Evolutionary conservation across 1,284 basidiomycete genomes (phyloP).

Genomic region (Naganishia albida): DNA sequence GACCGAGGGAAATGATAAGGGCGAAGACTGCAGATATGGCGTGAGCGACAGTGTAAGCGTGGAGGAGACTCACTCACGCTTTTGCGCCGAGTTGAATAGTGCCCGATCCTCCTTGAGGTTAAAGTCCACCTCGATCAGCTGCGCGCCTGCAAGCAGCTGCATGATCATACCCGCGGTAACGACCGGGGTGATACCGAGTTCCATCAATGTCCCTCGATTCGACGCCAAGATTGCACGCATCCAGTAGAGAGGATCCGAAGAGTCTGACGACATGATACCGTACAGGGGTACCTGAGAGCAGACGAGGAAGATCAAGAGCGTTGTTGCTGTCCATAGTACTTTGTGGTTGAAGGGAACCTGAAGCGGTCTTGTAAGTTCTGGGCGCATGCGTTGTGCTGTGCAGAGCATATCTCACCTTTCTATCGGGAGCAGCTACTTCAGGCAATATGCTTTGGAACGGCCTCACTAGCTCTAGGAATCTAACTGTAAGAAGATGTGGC

Average conservation of each 20-base stretch:
- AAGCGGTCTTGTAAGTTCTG: background rate
- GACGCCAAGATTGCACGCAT: conserved; percentile 98
- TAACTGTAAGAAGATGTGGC: conserved; percentile 60
- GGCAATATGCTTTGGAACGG: conserved; percentile 91
- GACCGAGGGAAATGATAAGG: conserved; percentile 92
- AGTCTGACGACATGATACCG: conserved; percentile 97
- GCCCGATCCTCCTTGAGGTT: conserved; percentile 95
- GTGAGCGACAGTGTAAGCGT: conserved; percentile 2
- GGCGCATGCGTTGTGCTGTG: background rate
- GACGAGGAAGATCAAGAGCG: conserved; percentile 94
- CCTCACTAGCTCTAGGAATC: conserved; percentile 92
- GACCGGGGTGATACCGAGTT: conserved; percentile 96
- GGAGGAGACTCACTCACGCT: conserved; percentile 63
- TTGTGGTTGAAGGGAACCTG: conserved; percentile 95
- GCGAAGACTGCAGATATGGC: conserved; percentile 72
- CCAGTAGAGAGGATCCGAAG: conserved; percentile 98
- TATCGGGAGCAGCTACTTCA: conserved; percentile 92
- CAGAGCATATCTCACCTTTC: conserved; percentile 64
- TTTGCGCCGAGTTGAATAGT: conserved; percentile 94
- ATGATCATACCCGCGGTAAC: conserved; percentile 99
- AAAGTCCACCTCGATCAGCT: conserved; percentile 97
- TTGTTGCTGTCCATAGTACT: conserved; percentile 94
- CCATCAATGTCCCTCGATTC: conserved; percentile 98
- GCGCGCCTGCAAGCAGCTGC: conserved; percentile 96
- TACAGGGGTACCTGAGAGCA: conserved; percentile 96